These are phyloP conservation scores for Halenospora varia DNA, from an alignment of 495 filamentous ascomycete genomes.

Conservation along the genomic window DNA sequence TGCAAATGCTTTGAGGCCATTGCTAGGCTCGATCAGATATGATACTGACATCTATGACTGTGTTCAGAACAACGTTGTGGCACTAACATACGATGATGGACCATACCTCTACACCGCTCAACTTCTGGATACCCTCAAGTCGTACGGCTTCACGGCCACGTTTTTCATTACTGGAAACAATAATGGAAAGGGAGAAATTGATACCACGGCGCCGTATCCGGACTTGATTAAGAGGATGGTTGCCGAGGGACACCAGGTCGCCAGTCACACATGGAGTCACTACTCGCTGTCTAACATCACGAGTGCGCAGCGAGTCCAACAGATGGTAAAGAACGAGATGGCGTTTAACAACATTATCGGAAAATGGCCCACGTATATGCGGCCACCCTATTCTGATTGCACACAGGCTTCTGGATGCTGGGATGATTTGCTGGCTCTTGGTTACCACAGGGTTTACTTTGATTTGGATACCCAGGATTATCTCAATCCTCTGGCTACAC, in stretches of 20 bases:
- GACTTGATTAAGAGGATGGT: conserved; percentile 45
- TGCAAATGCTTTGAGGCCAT: conserved; percentile 5
- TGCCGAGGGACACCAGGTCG: conserved; percentile 62
- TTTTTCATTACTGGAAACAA: conserved; percentile 58
- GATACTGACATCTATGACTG: conserved; percentile 58
- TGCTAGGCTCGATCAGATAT: conserved; percentile 43
- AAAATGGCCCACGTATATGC: conserved; percentile 71
- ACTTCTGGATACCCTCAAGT: conserved; percentile 56
- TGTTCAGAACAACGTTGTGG: conserved; percentile 52
- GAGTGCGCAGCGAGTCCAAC: conserved; percentile 40
- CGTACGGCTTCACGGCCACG: conserved; percentile 55
- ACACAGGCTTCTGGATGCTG: conserved; percentile 40
- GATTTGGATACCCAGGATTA: conserved; percentile 81
- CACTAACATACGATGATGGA: conserved; percentile 69
- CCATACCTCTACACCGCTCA: conserved; percentile 58
- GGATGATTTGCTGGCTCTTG: conserved; percentile 58
- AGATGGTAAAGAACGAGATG: conserved; percentile 67
- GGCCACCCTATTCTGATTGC: conserved; percentile 66
- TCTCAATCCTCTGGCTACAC: conserved; percentile 50
- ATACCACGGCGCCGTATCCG: conserved; percentile 4
- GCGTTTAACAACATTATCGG: conserved; percentile 67
- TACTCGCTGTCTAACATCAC: conserved; percentile 53
- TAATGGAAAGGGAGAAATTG: conserved; percentile 22
- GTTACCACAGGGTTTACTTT: conserved; percentile 70
- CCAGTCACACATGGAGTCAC: conserved; percentile 70